Conservation (phyloP, 2,329 filamentous ascomycete genomes). For the Xylariaceae sp. region DNA sequence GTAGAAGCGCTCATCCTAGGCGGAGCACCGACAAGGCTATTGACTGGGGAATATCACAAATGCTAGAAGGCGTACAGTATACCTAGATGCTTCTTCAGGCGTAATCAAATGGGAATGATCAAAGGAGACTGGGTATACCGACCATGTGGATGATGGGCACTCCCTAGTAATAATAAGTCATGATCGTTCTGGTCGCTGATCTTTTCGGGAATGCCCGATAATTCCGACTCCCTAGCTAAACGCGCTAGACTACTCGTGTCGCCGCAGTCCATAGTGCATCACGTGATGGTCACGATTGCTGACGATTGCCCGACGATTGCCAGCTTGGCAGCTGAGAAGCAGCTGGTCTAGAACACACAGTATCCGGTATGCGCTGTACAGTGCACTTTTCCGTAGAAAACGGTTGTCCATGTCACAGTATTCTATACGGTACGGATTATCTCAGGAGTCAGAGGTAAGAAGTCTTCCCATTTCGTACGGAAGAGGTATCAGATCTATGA, state of each 20-base stretch:
- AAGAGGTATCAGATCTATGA: neutral
- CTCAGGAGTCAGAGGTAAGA: no score
- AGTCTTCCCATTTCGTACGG: no score
- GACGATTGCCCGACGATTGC: neutral
- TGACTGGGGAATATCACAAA: neutral
- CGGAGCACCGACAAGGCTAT: constrained; percentile 4
- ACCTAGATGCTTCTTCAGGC: neutral
- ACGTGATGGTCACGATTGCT: neutral
- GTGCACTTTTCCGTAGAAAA: neutral
- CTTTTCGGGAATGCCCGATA: constrained; percentile 1
- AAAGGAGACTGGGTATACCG: neutral
- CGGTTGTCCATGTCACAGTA: no score
- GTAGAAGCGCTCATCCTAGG: constrained; percentile 51
- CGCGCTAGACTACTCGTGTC: neutral
- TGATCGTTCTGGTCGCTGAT: constrained; percentile 5
- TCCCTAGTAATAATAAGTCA: neutral
- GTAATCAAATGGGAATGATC: neutral
- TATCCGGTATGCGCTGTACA: neutral
- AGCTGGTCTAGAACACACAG: neutral
- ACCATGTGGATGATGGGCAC: constrained; percentile 6
- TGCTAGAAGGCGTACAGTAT: neutral
- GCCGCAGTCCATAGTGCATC: neutral
- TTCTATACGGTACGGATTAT: no score
- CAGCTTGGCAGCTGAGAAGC: neutral
- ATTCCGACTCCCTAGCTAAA: neutral